These are phyloP conservation scores for Diphasiastrum complanatum DNA, from an alignment of 83 land plant species.

Conservation along the genomic window DNA sequence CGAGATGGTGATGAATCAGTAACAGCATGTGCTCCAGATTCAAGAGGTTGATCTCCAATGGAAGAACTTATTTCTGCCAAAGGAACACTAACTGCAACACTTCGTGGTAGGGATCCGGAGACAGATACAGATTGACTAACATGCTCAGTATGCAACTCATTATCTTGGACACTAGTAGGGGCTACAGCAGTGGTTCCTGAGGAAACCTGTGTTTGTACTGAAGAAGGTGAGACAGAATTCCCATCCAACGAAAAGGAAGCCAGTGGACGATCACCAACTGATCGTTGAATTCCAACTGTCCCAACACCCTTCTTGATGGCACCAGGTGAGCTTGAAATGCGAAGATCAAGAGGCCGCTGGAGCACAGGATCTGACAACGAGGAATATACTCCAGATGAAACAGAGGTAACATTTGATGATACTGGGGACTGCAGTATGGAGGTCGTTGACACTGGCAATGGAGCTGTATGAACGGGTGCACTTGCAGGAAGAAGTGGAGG, in stretches of 20 bases:
- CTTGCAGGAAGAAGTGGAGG: slow-evolving; percentile 6
- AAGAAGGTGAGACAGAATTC: neutral
- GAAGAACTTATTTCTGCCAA: no score
- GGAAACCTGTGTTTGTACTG: neutral
- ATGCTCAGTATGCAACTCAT: neutral
- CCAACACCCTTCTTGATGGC: slow-evolving; percentile 19
- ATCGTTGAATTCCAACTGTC: slow-evolving; percentile 19
- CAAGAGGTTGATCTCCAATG: no score
- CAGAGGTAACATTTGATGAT: neutral
- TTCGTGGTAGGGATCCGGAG: slow-evolving; percentile 9
- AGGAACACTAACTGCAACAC: no score
- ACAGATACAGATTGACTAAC: neutral
- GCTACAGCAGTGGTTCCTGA: neutral
- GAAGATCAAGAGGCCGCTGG: slow-evolving; percentile 14
- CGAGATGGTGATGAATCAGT: no score
- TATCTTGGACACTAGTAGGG: no score
- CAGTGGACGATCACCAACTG: slow-evolving; percentile 18
- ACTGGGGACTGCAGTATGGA: neutral
- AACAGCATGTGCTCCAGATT: no score
- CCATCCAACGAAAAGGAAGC: neutral
- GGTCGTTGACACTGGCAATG: no score
- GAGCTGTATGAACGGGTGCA: no score
- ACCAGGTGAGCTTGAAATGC: slow-evolving; percentile 3
- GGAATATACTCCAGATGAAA: slow-evolving; percentile 21
- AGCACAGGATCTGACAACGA: slow-evolving; percentile 25